These are phyloP conservation scores for Geum urbanum DNA, from an alignment of 306 rosid genomes.

Conservation along the genomic window DNA sequence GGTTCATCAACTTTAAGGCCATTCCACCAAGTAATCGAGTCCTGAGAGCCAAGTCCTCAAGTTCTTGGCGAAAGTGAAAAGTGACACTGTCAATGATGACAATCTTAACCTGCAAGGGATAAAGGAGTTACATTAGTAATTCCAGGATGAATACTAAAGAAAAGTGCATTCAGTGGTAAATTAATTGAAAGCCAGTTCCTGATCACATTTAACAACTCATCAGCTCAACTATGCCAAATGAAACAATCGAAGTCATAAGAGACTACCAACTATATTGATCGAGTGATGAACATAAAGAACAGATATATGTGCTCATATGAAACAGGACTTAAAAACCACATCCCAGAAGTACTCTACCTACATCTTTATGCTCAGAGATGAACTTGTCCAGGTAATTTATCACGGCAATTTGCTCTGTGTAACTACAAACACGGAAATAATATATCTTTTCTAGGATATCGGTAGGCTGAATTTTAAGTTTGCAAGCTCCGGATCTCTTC, in stretches of 20 bases:
- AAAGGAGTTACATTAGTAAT: not conserved
- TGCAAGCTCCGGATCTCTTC: slow-evolving; percentile 44
- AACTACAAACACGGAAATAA: slow-evolving; percentile 85
- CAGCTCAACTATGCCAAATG: not conserved
- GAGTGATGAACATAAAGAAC: not conserved
- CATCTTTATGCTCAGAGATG: slow-evolving; percentile 75
- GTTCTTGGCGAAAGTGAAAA: slow-evolving; percentile 92
- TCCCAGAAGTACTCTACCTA: slow-evolving; percentile 36
- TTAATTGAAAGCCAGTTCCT: not conserved
- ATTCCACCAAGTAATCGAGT: slow-evolving; percentile 78
- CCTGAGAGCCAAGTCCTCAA: slow-evolving; percentile 82
- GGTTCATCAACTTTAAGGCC: slow-evolving; percentile 90
- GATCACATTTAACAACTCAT: not conserved
- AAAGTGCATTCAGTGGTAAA: not conserved
- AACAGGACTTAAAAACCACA: not conserved
- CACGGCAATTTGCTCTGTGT: slow-evolving; percentile 83
- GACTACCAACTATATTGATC: not conserved
- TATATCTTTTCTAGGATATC: slow-evolving; percentile 68
- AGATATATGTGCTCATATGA: too few relatives aligned
- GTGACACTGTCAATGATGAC: slow-evolving; percentile 85
- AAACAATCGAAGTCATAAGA: not conserved
- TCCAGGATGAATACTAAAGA: not conserved
- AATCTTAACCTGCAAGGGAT: slow-evolving; percentile 59
- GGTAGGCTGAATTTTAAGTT: slow-evolving; percentile 51
- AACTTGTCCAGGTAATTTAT: slow-evolving; percentile 81